Evolutionary conservation across 73 alveolate species (phyloP).

Genomic region (Stentor coeruleus): DNA sequence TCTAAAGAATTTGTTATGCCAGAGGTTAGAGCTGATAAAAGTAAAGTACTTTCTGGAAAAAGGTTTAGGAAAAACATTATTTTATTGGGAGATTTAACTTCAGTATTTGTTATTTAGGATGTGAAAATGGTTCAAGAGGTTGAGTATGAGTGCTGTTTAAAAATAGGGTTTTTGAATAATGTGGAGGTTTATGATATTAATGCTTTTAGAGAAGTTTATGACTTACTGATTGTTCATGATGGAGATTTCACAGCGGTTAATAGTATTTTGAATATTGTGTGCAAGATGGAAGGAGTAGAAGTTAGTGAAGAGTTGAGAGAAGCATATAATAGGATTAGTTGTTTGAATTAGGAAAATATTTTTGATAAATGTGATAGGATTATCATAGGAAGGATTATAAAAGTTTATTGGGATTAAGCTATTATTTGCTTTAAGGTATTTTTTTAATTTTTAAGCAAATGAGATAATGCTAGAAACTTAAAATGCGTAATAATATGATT

Average conservation of each 20-base stretch:
- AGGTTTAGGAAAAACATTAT: not conserved
- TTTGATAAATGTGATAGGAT: too few species aligned
- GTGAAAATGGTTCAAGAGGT: slow-evolving; percentile 2
- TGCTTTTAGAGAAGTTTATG: slow-evolving; percentile 16
- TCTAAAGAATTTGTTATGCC: not conserved
- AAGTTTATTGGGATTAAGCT: too few species aligned
- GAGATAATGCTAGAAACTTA: too few species aligned
- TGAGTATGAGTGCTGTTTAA: not conserved
- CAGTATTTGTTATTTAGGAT: not conserved
- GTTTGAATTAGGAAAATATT: too few species aligned
- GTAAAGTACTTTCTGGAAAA: not conserved
- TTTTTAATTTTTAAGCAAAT: too few species aligned
- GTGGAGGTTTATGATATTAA: not conserved
- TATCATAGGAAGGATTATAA: too few species aligned
- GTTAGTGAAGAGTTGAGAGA: too few species aligned
- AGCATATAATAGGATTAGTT: too few species aligned
- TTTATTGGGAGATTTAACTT: not conserved
- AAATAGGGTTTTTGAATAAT: slow-evolving; percentile 13
- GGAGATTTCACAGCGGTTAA: not conserved
- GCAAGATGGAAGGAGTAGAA: too few species aligned
- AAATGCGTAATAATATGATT: too few species aligned
- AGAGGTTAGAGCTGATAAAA: slow-evolving; percentile 4
- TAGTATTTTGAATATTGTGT: too few species aligned
- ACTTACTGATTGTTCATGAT: not conserved
- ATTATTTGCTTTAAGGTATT: too few species aligned